A percentile compares a stretch with the other conserved stretches of the same genome.
Conservation (phyloP, 352 stramenopile species). For the Pythium angustatum region DNA sequence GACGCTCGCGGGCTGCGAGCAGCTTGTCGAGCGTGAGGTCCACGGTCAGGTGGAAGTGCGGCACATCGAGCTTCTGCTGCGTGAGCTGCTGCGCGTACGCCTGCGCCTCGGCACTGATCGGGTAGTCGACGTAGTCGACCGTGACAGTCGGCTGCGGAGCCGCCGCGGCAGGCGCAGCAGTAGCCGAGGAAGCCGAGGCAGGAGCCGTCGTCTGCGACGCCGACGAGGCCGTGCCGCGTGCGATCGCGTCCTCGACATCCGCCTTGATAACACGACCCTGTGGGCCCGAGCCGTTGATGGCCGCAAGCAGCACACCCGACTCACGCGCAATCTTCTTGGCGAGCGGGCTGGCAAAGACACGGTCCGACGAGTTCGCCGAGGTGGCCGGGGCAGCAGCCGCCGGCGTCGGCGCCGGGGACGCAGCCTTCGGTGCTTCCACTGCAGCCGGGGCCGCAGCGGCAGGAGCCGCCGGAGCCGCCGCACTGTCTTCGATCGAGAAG, state of each 20-base stretch:
- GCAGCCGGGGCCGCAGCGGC: constrained; percentile 27
- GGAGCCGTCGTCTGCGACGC: constrained; percentile 24
- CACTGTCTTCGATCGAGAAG: constrained; percentile 48
- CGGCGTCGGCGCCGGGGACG: constrained; percentile 3
- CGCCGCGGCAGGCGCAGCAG: constrained; percentile 21
- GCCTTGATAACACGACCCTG: constrained; percentile 92
- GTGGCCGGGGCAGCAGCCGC: constrained; percentile 12
- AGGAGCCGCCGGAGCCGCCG: constrained; percentile 14
- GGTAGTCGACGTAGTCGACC: constrained; percentile 92
- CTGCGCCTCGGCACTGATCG: constrained; percentile 79
- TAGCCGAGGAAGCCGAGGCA: constrained; percentile 28
- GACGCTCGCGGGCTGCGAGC: constrained; percentile 85
- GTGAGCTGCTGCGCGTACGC: constrained; percentile 86
- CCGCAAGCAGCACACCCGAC: constrained; percentile 63
- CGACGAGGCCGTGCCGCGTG: constrained; percentile 41
- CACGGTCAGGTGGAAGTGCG: constrained; percentile 97
- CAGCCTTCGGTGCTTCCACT: constrained; percentile 7
- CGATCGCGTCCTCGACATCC: constrained; percentile 93
- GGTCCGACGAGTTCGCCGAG: constrained; percentile 46
- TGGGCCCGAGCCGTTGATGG: constrained; percentile 80
- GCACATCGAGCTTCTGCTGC: constrained; percentile 93
- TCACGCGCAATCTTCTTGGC: constrained; percentile 90
- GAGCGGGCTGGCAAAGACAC: constrained; percentile 94
- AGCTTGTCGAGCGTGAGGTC: constrained; percentile 93
- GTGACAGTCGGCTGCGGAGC: constrained; percentile 46